Evolutionary conservation across 129 eudicot genomes (phyloP), one percentile per base, ranked within the genome.

Genomic region (Lonicera japonica): DNA sequence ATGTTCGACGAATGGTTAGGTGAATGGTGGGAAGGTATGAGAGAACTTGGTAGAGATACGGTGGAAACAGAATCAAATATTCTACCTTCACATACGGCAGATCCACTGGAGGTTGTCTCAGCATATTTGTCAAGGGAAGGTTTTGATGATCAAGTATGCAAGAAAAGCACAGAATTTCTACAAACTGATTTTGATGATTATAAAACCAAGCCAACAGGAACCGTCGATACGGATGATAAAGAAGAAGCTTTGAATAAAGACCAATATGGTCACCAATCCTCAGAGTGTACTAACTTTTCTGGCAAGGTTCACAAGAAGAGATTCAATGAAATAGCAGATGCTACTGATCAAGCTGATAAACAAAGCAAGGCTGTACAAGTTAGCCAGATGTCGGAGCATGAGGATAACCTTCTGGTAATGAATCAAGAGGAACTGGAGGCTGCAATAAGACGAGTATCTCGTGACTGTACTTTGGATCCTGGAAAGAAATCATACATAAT

Each of bases 11-110:
- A 92, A 59, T 92, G 99, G 96, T 63, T 92, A 60, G 72, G 79
- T 52, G 99, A 85, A 66, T 92, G 99, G 99, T 92, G 96, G 96
- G 99, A 82, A 60, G 96, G 85, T 50, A 79, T 79, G 79, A 66
- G 64, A 57, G 67, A 20, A 52, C 63, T 74, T 75, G 68, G 55
- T 25, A 29, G 45, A 46, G 70, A 66, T 34, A 60, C 79, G 72
- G 83, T 25, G 58, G 83, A 80, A 72, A 67, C 73, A 68, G 56
- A 69, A 65, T 63, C 85, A 74, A 41, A 60, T 24, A 11, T 68
- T 40, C 56, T 75, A 65, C 66, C 83, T 46, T 72, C 77, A 63
- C 57, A 66, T 56, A 52, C 82, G 68, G 76, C 63, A 46, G 78
- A 79, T 59, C 68, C 86, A 13, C 47, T 67, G 61, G 81, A 85